Evolutionary conservation across 257 asterid species (phyloP).

Genomic region (Apocynum venetum): DNA sequence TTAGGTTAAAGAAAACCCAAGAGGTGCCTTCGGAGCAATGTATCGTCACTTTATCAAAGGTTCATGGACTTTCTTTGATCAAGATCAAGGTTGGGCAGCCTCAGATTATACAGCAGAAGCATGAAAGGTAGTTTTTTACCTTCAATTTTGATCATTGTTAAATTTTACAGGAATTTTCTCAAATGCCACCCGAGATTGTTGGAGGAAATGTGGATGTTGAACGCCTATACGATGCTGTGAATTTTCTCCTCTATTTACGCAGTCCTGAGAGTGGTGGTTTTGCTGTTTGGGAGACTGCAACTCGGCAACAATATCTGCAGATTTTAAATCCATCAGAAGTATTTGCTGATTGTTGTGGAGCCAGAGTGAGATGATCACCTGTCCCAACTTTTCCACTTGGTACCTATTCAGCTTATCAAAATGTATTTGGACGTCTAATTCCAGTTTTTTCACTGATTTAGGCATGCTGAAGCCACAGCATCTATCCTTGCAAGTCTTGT

Average conservation of each 20-base stretch:
- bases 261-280: constrained; percentile 39
- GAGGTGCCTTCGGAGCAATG: constrained; percentile 49
- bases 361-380: constrained; percentile 43
- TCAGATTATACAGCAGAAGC: constrained; percentile 78
- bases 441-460: constrained; percentile 7
- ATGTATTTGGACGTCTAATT: not conserved
- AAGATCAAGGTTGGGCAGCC: constrained; percentile 78
- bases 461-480: constrained; percentile 64
- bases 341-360: constrained; percentile 72
- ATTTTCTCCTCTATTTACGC: constrained; percentile 22
- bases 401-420: not conserved
- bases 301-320: constrained; percentile 56
- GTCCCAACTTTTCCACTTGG: not conserved
- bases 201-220: constrained; percentile 27
- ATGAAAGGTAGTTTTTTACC: constrained; percentile 37
- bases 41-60: constrained; percentile 79
- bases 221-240: constrained; percentile 34
- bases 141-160: not conserved
- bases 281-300: constrained; percentile 33
- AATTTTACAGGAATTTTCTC: constrained; percentile 18
- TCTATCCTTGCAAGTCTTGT: constrained; percentile 46
- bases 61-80: constrained; percentile 79
- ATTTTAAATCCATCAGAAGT: constrained; percentile 75
- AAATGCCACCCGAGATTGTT: constrained; percentile 28
- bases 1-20: constrained; percentile 55